phyloP scores from a whole-genome alignment of 2,329 filamentous ascomycete species.

The Tympanopsis confertula region DNA sequence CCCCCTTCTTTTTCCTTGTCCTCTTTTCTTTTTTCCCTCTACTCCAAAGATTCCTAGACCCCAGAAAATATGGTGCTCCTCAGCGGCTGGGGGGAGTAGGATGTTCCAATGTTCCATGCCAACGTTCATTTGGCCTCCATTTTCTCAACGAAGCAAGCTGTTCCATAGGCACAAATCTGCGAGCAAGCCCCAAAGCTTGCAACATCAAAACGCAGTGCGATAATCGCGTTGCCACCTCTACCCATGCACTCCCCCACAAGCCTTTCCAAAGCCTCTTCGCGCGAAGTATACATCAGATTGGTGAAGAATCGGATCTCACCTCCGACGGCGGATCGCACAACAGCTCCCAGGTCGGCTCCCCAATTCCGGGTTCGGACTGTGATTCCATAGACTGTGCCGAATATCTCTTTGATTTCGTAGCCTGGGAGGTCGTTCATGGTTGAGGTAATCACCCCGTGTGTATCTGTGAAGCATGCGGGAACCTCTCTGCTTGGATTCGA shows the following conservation, averaged over 20 bases:
- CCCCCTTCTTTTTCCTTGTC: too few relatives aligned
- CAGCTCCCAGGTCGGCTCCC: constrained; percentile 41
- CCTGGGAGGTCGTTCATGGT: constrained; percentile 55
- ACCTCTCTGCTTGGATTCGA: constrained; percentile 23
- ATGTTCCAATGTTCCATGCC: too few relatives aligned
- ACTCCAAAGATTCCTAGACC: too few relatives aligned
- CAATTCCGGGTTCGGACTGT: constrained; percentile 46
- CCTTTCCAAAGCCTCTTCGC: constrained; percentile 44
- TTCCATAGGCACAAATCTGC: constrained; percentile 49
- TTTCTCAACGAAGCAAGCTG: constrained; percentile 44
- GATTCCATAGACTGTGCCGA: constrained; percentile 46
- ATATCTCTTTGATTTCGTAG: constrained; percentile 42
- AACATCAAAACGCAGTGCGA: constrained; percentile 45
- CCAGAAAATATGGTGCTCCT: too few relatives aligned
- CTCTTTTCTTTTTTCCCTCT: too few relatives aligned
- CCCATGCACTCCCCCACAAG: constrained; percentile 42
- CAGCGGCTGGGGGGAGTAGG: too few relatives aligned
- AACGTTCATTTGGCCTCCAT: constrained; percentile 21
- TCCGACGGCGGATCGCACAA: constrained; percentile 41
- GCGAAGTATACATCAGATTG: constrained; percentile 36
- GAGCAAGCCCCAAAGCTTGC: constrained; percentile 39
- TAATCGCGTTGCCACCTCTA: constrained; percentile 47
- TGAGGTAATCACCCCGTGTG: constrained; percentile 46
- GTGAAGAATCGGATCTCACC: constrained; percentile 50
- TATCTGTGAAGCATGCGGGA: constrained; percentile 47